Evolutionary conservation across 768 basidiomycete species (phyloP).

Genomic region (Nidularia pulvinata): DNA sequence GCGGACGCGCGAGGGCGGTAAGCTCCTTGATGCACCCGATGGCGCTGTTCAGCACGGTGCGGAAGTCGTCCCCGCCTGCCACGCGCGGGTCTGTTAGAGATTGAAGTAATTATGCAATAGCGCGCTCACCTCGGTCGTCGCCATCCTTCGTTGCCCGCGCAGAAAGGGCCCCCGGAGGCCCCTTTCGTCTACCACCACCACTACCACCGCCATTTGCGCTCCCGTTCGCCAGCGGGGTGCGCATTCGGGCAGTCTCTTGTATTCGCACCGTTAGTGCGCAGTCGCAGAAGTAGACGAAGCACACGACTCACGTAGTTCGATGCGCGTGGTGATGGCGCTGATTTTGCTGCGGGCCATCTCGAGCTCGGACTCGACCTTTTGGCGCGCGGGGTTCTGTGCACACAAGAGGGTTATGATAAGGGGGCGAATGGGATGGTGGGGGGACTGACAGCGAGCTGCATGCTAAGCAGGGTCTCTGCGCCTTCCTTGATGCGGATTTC

Average conservation of each 20-base stretch:
- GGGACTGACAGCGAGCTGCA: conserved; percentile 50
- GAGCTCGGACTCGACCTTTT: conserved; percentile 77
- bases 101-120: neutral
- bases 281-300: neutral
- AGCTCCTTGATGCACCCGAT: conserved; percentile 57
- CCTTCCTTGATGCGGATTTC: conserved; percentile 89
- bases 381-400: conserved; percentile 23
- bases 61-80: conserved; percentile 63
- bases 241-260: conserved; percentile 24
- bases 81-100: neutral
- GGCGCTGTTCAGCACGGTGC: conserved; percentile 69
- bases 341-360: conserved; percentile 78
- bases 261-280: conserved; percentile 5
- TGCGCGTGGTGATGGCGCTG: conserved; percentile 54
- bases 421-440: neutral
- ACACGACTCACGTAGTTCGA: conserved; percentile 48
- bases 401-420: neutral
- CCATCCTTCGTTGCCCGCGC: neutral
- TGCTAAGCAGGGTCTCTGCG: conserved; percentile 85
- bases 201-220: neutral
- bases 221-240: neutral
- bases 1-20: conserved; percentile 34
- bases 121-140: neutral
- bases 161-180: neutral
- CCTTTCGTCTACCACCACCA: neutral